Conservation (phyloP, 2,329 filamentous ascomycete genomes). For the Allantophomopsis cytisporea region DNA sequence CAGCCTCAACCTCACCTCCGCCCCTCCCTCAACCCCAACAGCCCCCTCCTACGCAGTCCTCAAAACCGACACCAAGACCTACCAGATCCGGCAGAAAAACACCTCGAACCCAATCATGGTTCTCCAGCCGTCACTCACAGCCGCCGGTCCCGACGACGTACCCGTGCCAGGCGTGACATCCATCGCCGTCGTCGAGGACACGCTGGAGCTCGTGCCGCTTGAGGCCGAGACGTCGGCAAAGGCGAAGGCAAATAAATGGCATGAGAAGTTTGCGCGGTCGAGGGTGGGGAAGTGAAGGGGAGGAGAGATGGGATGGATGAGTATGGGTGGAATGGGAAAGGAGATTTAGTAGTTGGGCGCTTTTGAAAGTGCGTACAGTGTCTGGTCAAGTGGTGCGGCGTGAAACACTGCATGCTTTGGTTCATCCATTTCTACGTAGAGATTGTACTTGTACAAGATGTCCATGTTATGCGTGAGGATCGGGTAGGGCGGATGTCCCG, state of each 20-base stretch:
- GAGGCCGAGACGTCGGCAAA: slow-evolving; percentile 11
- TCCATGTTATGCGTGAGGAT: no score
- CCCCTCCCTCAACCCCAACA: slow-evolving; percentile 12
- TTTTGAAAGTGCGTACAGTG: no score
- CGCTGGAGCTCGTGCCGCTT: slow-evolving; percentile 41
- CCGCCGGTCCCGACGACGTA: slow-evolving; percentile 10
- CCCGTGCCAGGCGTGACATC: slow-evolving; percentile 26
- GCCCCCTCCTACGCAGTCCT: slow-evolving; percentile 35
- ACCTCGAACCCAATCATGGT: slow-evolving; percentile 53
- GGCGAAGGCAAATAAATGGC: slow-evolving; percentile 35
- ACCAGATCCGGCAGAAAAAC: slow-evolving; percentile 50
- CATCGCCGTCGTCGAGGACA: slow-evolving; percentile 45
- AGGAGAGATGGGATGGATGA: no score
- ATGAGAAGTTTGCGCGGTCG: slow-evolving; percentile 36
- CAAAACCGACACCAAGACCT: slow-evolving; percentile 34
- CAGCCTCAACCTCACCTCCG: slow-evolving; percentile 20
- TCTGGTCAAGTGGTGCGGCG: no score
- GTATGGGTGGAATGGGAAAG: no score
- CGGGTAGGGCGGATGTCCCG: no score
- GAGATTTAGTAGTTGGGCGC: no score
- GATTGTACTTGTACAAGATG: no score
- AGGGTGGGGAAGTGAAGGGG: no score
- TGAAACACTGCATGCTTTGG: no score
- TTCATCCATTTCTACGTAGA: no score
- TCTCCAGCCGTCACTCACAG: slow-evolving; percentile 22